A percentile compares a stretch with the other conserved stretches of the same genome.
These are phyloP conservation scores for Zymoseptoria tritici DNA, from an alignment of 2,329 filamentous ascomycete species.

Conservation along the genomic window DNA sequence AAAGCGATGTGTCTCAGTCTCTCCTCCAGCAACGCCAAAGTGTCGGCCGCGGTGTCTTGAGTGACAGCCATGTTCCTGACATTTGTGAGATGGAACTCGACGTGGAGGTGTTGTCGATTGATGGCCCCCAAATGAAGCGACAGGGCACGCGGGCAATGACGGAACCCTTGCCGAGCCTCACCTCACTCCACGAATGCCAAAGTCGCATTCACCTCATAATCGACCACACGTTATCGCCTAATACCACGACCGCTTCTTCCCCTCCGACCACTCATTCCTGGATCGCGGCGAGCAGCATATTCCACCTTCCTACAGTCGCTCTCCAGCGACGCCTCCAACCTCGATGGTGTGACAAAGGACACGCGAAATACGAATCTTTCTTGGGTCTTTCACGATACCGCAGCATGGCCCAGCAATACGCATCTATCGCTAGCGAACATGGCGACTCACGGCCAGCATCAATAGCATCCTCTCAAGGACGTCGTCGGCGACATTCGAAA, in stretches of 20 bases:
- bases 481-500: constrained; percentile 58
- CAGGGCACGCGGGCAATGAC: background rate
- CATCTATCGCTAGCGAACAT: constrained; percentile 32
- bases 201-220: background rate
- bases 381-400: background rate
- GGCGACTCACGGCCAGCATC: constrained; percentile 33
- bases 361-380: background rate
- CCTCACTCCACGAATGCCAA: background rate
- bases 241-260: background rate
- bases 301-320: background rate
- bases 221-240: background rate
- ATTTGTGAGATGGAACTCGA: background rate
- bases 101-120: background rate
- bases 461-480: constrained; percentile 37
- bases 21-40: constrained; percentile 38
- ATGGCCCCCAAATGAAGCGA: background rate
- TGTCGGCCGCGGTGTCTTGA: constrained; percentile 20
- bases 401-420: constrained; percentile 37
- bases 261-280: background rate
- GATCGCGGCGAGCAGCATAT: background rate
- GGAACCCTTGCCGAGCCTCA: background rate
- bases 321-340: background rate
- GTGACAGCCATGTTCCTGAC: constrained; percentile 4
- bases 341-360: background rate
- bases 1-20: constrained; percentile 40